Evolutionary conservation across 1,284 basidiomycete genomes (phyloP).

Genomic region (Melampsora americana): DNA sequence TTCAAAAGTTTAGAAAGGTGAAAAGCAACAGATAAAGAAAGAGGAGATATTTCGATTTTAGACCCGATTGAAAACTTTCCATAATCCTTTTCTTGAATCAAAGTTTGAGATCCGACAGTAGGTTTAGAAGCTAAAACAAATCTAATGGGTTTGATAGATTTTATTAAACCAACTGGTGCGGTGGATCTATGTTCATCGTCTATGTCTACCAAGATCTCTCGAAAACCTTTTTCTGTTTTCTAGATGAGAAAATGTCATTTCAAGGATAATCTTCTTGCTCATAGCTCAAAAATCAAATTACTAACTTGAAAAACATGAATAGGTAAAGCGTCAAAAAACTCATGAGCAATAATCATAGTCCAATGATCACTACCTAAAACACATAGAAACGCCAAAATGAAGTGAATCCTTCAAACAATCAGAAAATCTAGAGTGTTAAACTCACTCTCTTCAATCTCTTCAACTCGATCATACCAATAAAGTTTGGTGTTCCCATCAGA

Average conservation of each 20-base stretch:
- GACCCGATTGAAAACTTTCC: slow-evolving; percentile 63
- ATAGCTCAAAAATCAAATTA: slow-evolving; percentile 63
- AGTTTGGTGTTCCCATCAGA: slow-evolving; percentile 54
- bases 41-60: slow-evolving; percentile 73
- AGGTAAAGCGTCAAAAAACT: slow-evolving; percentile 96
- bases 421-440: slow-evolving; percentile 11
- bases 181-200: slow-evolving; percentile 44
- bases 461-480: slow-evolving; percentile 72
- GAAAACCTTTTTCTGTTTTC: slow-evolving; percentile 65
- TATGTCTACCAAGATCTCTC: slow-evolving; percentile 75
- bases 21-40: slow-evolving; percentile 66
- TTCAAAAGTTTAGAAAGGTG: slow-evolving; percentile 65
- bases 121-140: slow-evolving; percentile 67
- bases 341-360: slow-evolving; percentile 88
- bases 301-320: slow-evolving; percentile 80
- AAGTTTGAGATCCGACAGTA: slow-evolving; percentile 65
- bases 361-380: slow-evolving; percentile 59
- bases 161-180: neutral
- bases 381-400: neutral
- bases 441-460: slow-evolving; percentile 62
- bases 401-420: neutral
- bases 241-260: neutral
- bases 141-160: slow-evolving; percentile 58
- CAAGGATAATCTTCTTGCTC: neutral
- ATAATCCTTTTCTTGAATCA: slow-evolving; percentile 57